Conservation (phyloP, 2,329 filamentous ascomycete species). For the Diaporthe sp. region DNA sequence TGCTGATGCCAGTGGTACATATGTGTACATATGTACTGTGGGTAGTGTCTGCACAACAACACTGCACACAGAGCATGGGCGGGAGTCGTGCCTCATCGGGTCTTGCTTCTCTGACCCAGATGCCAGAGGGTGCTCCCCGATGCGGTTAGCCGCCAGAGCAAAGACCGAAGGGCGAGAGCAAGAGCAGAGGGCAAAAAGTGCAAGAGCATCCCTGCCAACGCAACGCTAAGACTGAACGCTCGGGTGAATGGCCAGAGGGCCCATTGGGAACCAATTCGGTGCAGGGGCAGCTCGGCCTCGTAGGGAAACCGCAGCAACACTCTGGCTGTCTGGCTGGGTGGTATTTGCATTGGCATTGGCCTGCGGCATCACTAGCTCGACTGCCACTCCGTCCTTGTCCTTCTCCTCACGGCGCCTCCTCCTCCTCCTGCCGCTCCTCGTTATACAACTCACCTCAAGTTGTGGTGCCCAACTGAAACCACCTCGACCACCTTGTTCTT, state of each 20-base stretch:
- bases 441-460: neutral
- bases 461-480: neutral
- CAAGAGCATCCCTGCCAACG: neutral
- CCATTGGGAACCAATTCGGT: neutral
- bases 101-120: neutral
- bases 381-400: conserved; percentile 7
- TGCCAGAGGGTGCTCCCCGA: neutral
- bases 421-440: neutral
- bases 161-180: neutral
- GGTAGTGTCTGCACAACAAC: neutral
- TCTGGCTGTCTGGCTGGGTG: too few relatives aligned
- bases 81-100: neutral
- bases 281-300: conserved; percentile 11
- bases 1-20: neutral
- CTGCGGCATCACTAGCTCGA: neutral
- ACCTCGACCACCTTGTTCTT: neutral
- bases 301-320: conserved; percentile 18
- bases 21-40: too few relatives aligned
- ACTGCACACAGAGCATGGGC: neutral
- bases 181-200: neutral
- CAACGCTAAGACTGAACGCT: conserved; percentile 1
- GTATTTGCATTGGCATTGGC: neutral
- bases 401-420: conserved; percentile 14
- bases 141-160: neutral
- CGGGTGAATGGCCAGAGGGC: neutral